A percentile compares a stretch with the other conserved stretches of the same genome.
Conservation (phyloP, 2,329 filamentous ascomycete genomes). For the Leptographium procerum region DNA sequence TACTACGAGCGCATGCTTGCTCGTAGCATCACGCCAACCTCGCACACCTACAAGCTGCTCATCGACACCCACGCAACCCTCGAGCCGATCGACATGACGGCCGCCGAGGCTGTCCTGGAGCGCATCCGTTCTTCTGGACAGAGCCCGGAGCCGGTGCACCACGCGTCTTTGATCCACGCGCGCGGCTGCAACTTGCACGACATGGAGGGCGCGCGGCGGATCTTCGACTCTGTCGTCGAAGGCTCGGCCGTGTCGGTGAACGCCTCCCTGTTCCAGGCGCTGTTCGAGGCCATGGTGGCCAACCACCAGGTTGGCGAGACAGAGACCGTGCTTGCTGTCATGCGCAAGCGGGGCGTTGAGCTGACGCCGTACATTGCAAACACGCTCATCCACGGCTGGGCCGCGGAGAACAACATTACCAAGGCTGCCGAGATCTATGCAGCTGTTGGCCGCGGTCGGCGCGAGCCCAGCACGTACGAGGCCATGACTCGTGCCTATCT, state of each 20-base stretch:
- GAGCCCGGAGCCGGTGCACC: slow-evolving; percentile 83
- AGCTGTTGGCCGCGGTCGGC: slow-evolving; percentile 61
- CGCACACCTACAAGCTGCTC: slow-evolving; percentile 94
- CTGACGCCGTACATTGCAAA: slow-evolving; percentile 98
- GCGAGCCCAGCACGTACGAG: slow-evolving; percentile 96
- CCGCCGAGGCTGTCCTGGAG: slow-evolving; percentile 73
- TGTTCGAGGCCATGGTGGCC: slow-evolving; percentile 96
- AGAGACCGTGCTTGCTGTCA: slow-evolving; percentile 60
- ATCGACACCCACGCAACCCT: slow-evolving; percentile 92
- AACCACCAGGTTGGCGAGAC: slow-evolving; percentile 77
- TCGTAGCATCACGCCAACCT: slow-evolving; percentile 78
- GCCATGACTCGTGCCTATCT: slow-evolving; percentile 94
- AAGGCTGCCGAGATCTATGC: slow-evolving; percentile 74
- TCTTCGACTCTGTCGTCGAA: slow-evolving; percentile 72
- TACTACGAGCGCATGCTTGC: slow-evolving; percentile 94
- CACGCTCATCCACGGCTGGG: slow-evolving; percentile 95
- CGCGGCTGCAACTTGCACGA: slow-evolving; percentile 91
- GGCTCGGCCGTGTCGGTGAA: slow-evolving; percentile 58
- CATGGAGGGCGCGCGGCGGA: slow-evolving; percentile 65
- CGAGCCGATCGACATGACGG: slow-evolving; percentile 78
- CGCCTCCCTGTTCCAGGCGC: slow-evolving; percentile 84
- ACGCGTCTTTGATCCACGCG: slow-evolving; percentile 89
- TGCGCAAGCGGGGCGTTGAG: slow-evolving; percentile 63
- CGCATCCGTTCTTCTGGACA: slow-evolving; percentile 65
- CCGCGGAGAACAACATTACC: slow-evolving; percentile 65